Percentiles rank a stretch among this genome's conserved stretches.
Evolutionary conservation across 2,329 filamentous ascomycete species (phyloP).

Genomic region (Westerdykella aurantiaca): DNA sequence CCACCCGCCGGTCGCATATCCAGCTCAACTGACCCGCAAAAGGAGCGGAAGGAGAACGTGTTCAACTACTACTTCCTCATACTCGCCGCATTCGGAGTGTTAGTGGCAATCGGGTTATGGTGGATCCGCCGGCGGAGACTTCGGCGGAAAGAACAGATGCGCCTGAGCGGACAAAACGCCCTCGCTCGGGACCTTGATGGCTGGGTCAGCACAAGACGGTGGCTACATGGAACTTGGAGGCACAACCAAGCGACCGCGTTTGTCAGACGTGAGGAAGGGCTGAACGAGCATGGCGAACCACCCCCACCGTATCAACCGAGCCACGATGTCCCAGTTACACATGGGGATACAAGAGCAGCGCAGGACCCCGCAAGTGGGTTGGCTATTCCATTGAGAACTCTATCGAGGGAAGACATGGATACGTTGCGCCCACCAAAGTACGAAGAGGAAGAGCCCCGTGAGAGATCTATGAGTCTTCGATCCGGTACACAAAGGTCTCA

Average conservation of each 20-base stretch:
- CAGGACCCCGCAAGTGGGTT: conserved; percentile 8
- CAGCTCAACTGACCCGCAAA: conserved; percentile 1
- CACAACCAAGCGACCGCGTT: conserved; percentile 12
- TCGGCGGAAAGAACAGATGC: conserved; percentile 25
- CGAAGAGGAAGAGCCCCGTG: conserved; percentile 11
- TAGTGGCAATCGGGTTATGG: conserved; percentile 40
- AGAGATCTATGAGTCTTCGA: not conserved
- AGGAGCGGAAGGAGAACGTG: conserved; percentile 18
- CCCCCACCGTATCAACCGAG: conserved; percentile 55
- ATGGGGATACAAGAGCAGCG: conserved; percentile 4
- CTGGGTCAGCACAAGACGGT: conserved; percentile 27
- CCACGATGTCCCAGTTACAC: conserved; percentile 14
- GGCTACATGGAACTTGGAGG: conserved; percentile 23
- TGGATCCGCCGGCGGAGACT: conserved; percentile 43
- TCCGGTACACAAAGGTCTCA: conserved; percentile 4
- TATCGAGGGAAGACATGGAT: conserved; percentile 33
- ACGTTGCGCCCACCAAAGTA: conserved; percentile 38
- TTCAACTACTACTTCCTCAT: conserved; percentile 53
- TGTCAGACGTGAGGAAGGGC: conserved; percentile 46
- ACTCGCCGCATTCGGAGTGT: conserved; percentile 47
- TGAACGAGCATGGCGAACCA: conserved; percentile 60
- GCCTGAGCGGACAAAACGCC: conserved; percentile 27
- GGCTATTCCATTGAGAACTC: conserved; percentile 36
- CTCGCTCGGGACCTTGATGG: conserved; percentile 35
- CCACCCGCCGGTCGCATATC: conserved; percentile 2